Conservation (phyloP, 2,329 filamentous ascomycete species). For the Colletotrichum chrysophilum region DNA sequence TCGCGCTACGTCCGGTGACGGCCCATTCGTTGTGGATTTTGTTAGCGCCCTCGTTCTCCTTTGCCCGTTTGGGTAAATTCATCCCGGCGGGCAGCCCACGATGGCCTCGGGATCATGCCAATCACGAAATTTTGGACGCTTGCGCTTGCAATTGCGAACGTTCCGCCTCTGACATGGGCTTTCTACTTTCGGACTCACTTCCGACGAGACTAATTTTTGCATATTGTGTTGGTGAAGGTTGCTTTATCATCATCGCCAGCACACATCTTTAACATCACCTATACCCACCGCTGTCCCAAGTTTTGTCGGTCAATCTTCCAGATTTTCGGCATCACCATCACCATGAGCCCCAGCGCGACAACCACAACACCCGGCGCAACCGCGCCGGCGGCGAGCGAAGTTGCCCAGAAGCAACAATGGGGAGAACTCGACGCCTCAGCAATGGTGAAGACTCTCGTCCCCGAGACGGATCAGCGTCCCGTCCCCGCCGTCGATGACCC, state of each 20-base stretch:
- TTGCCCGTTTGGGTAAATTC: background rate
- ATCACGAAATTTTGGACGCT: background rate
- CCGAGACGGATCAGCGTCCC: background rate
- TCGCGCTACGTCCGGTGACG: background rate
- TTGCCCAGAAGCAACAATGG: constrained; percentile 46
- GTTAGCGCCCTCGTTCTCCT: background rate
- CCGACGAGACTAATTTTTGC: background rate
- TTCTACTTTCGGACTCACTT: background rate
- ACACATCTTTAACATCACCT: background rate
- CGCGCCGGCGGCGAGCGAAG: background rate
- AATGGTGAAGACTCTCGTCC: constrained; percentile 64
- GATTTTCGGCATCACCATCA: background rate
- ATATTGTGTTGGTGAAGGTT: background rate
- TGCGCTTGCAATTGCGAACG: background rate
- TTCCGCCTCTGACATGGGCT: background rate
- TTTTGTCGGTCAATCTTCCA: background rate
- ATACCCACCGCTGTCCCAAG: no score
- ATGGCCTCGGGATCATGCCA: background rate
- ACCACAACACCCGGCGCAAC: background rate
- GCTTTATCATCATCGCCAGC: background rate
- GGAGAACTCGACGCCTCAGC: constrained; percentile 67
- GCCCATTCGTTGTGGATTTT: background rate
- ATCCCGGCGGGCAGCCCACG: background rate
- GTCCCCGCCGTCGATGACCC: background rate
- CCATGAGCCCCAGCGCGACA: background rate